Percentiles rank a stretch among this genome's conserved stretches.
phyloP scores from a whole-genome alignment of 192 early-diverging fungal species.

The Coemansia sp. region DNA sequence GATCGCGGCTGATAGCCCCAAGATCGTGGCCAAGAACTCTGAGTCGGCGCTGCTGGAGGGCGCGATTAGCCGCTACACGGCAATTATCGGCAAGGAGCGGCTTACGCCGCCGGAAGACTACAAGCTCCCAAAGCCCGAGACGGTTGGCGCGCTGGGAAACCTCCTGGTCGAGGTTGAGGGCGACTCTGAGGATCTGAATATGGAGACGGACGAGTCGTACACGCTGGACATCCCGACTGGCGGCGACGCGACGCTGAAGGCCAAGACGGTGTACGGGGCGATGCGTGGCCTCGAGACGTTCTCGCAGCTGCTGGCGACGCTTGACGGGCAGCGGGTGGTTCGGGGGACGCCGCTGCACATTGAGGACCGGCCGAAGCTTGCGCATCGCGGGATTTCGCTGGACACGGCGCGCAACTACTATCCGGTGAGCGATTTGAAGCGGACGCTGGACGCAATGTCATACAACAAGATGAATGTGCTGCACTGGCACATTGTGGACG shows the following conservation, averaged over 20 bases:
- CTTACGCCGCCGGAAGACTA: slow-evolving; percentile 54
- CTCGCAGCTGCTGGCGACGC: slow-evolving; percentile 60
- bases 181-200: slow-evolving; percentile 49
- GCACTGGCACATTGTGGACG: slow-evolving; percentile 76
- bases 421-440: slow-evolving; percentile 55
- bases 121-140: slow-evolving; percentile 11
- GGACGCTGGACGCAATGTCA: slow-evolving; percentile 67
- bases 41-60: slow-evolving; percentile 47
- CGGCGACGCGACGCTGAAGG: slow-evolving; percentile 55
- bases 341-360: slow-evolving; percentile 59
- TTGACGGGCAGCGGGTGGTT: slow-evolving; percentile 47
- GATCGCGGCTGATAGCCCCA: slow-evolving; percentile 29
- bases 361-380: slow-evolving; percentile 60
- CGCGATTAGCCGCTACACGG: slow-evolving; percentile 53
- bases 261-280: slow-evolving; percentile 66
- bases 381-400: slow-evolving; percentile 67
- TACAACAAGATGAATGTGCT: slow-evolving; percentile 76
- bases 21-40: slow-evolving; percentile 48
- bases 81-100: slow-evolving; percentile 45
- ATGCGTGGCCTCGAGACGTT: slow-evolving; percentile 71
- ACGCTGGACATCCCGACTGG: slow-evolving; percentile 57
- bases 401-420: slow-evolving; percentile 73
- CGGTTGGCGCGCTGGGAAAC: slow-evolving; percentile 20
- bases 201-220: slow-evolving; percentile 72
- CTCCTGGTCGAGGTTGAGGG: slow-evolving; percentile 53